A percentile compares a stretch with the other conserved stretches of the same genome.
Conservation (phyloP, 1,139 yeast species). For the Saccharomyces hybrid region DNA sequence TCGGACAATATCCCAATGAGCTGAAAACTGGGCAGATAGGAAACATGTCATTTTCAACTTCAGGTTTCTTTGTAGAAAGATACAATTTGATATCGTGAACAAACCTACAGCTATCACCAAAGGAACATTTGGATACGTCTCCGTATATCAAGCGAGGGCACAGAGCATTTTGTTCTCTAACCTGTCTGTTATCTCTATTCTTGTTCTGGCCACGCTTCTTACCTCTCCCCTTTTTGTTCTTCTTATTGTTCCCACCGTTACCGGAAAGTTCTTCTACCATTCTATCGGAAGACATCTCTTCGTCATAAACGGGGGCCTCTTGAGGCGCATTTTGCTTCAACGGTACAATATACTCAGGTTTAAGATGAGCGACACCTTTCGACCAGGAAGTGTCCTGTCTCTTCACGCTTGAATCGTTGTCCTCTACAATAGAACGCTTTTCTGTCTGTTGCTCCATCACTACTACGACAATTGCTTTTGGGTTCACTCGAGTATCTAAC, state of each 20-base stretch:
- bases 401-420: neutral
- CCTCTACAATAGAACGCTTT: constrained; percentile 5
- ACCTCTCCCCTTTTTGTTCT: constrained; percentile 40
- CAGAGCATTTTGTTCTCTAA: constrained; percentile 54
- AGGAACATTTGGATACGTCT: constrained; percentile 52
- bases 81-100: constrained; percentile 68
- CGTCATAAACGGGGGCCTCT: constrained; percentile 38
- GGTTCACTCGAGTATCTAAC: neutral
- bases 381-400: constrained; percentile 4
- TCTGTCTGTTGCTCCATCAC: neutral
- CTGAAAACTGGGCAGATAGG: constrained; percentile 77
- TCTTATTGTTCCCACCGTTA: constrained; percentile 39
- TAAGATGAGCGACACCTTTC: constrained; percentile 60
- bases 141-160: constrained; percentile 53
- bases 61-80: constrained; percentile 57
- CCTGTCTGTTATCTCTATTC: constrained; percentile 69
- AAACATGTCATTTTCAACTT: constrained; percentile 40
- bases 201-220: constrained; percentile 82
- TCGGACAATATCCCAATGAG: constrained; percentile 83
- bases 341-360: constrained; percentile 48
- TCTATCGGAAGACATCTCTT: constrained; percentile 39
- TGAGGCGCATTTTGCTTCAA: constrained; percentile 6
- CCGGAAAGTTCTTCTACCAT: constrained; percentile 16
- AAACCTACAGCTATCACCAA: constrained; percentile 69
- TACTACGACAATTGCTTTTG: neutral